Evolutionary conservation across 208 protist species (phyloP).

Genomic region (Leptomonas pyrrhocoris): DNA sequence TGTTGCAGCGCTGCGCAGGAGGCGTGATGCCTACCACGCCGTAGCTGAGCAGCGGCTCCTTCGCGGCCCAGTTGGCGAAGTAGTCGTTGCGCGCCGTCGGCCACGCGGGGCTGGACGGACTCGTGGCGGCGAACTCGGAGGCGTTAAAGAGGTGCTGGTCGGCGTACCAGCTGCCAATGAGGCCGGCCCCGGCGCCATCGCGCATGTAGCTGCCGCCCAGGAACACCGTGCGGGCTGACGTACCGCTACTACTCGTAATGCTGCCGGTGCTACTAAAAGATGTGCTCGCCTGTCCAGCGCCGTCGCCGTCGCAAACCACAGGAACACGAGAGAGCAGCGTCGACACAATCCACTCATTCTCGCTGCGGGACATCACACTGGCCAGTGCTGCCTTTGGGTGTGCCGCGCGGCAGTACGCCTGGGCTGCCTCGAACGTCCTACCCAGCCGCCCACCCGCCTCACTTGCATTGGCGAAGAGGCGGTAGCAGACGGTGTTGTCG

Average conservation of each 20-base stretch:
- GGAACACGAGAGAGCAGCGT: conserved; percentile 26
- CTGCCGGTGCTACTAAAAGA: not conserved
- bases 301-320: not conserved
- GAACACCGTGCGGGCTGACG: conserved; percentile 36
- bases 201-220: conserved; percentile 57
- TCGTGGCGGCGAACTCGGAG: conserved; percentile 24
- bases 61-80: conserved; percentile 49
- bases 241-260: conserved; percentile 1
- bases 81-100: conserved; percentile 52
- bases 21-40: conserved; percentile 50
- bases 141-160: conserved; percentile 46
- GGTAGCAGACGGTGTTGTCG: conserved; percentile 50
- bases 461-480: conserved; percentile 34
- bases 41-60: conserved; percentile 45
- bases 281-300: not conserved
- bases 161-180: conserved; percentile 61
- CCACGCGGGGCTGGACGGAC: conserved; percentile 63
- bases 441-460: conserved; percentile 42
- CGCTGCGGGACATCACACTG: conserved; percentile 41
- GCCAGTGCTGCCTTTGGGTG: conserved; percentile 61
- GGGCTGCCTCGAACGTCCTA: conserved; percentile 32
- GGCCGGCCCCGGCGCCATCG: conserved; percentile 35
- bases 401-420: conserved; percentile 34
- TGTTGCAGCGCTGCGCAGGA: conserved; percentile 7
- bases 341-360: conserved; percentile 48